A percentile compares a stretch with the other conserved stretches of the same genome.
These are phyloP conservation scores for Puccinia polysora DNA, from an alignment of 1,284 basidiomycete species.

Conservation along the genomic window DNA sequence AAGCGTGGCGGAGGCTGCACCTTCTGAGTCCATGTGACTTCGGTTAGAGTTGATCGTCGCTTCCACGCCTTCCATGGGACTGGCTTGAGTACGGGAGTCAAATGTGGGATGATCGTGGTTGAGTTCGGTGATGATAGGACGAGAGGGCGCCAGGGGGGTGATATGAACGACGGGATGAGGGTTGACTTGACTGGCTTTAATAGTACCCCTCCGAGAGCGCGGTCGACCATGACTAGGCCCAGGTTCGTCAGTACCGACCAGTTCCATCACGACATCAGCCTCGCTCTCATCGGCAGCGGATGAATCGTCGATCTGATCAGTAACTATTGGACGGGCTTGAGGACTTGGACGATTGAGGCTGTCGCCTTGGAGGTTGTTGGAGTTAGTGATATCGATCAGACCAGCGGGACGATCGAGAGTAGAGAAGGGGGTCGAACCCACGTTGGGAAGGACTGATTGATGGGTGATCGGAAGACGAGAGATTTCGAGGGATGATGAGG, in stretches of 20 bases:
- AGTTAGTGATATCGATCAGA: background rate
- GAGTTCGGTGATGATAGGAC: slow-evolving; percentile 33
- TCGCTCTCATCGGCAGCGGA: slow-evolving; percentile 39
- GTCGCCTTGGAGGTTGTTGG: background rate
- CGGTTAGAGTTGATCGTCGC: background rate
- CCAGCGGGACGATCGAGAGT: slow-evolving; percentile 9
- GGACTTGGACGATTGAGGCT: background rate
- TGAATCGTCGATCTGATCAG: slow-evolving; percentile 3
- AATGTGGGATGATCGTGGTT: slow-evolving; percentile 29
- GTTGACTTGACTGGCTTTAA: slow-evolving; percentile 31
- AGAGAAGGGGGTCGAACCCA: background rate
- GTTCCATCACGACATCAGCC: slow-evolving; percentile 41
- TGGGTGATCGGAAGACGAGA: slow-evolving; percentile 18
- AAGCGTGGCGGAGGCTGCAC: background rate
- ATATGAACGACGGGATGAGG: slow-evolving; percentile 25
- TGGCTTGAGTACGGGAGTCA: background rate
- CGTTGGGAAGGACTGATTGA: slow-evolving; percentile 23
- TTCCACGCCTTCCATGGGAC: slow-evolving; percentile 40
- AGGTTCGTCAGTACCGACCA: slow-evolving; percentile 12
- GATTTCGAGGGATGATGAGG: slow-evolving; percentile 33
- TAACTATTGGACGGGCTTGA: background rate
- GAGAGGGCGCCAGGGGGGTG: slow-evolving; percentile 26
- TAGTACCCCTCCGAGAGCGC: slow-evolving; percentile 34
- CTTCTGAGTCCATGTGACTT: background rate
- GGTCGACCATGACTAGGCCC: slow-evolving; percentile 36